These are phyloP conservation scores for Epichloe typhina DNA, from an alignment of 2,329 filamentous ascomycete genomes.

Conservation along the genomic window DNA sequence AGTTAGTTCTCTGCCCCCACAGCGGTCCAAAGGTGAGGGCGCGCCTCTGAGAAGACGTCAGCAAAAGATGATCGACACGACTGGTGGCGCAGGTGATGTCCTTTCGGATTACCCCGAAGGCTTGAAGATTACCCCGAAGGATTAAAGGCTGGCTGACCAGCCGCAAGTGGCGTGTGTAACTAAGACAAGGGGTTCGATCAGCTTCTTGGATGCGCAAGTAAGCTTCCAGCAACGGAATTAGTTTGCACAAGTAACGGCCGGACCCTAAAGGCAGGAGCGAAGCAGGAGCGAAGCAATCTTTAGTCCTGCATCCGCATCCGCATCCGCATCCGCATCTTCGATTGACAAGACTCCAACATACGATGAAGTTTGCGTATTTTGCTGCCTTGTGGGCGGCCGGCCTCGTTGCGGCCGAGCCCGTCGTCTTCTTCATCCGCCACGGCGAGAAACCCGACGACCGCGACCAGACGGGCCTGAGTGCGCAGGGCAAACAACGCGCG, in stretches of 20 bases:
- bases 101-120: not conserved
- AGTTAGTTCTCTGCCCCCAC: too few relatives aligned
- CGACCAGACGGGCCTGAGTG: conserved; percentile 31
- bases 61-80: too few relatives aligned
- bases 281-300: not conserved
- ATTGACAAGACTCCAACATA: not conserved
- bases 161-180: too few relatives aligned
- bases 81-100: too few relatives aligned
- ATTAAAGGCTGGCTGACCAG: not conserved
- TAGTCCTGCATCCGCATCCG: not conserved
- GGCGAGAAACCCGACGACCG: conserved; percentile 46
- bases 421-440: conserved; percentile 50
- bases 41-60: too few relatives aligned
- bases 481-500: conserved; percentile 39
- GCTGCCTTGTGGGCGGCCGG: conserved; percentile 7
- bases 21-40: too few relatives aligned
- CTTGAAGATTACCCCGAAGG: not conserved
- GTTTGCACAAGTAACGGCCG: too few relatives aligned
- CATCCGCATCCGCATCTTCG: not conserved
- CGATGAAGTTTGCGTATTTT: conserved; percentile 11
- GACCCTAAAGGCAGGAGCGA: too few relatives aligned
- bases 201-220: too few relatives aligned
- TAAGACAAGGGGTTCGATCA: too few relatives aligned
- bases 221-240: not conserved
- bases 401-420: conserved; percentile 23